Conservation (phyloP, 2,329 filamentous ascomycete species). For the Colletotrichum spaethianum region DNA sequence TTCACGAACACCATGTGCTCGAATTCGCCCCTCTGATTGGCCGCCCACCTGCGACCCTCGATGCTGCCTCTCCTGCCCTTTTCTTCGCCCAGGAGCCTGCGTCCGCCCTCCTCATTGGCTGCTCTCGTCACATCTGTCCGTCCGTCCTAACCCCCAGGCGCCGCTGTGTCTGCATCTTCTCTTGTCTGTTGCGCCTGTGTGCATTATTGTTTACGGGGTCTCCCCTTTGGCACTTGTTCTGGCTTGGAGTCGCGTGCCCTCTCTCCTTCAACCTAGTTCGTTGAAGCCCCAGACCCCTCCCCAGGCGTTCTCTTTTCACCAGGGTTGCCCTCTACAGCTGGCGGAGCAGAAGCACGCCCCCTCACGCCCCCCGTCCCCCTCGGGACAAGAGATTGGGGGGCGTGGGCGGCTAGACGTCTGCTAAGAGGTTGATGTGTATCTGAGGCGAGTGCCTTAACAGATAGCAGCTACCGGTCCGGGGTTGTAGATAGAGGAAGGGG, state of each 20-base stretch:
- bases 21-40: conserved; percentile 36
- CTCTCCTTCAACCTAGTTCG: conserved; percentile 23
- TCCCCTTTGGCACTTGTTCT: conserved; percentile 18
- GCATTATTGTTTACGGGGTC: conserved; percentile 13
- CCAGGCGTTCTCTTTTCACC: conserved; percentile 11
- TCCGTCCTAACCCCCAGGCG: conserved; percentile 5
- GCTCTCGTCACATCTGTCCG: neutral
- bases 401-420: conserved; percentile 28
- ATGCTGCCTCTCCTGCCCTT: conserved; percentile 41
- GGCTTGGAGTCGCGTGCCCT: conserved; percentile 40
- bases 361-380: neutral
- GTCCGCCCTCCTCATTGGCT: conserved; percentile 29
- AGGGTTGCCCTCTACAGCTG: conserved; percentile 16
- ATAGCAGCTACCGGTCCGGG: conserved; percentile 22
- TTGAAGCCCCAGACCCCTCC: conserved; percentile 7
- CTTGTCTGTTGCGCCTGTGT: neutral
- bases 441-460: conserved; percentile 31
- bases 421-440: conserved; percentile 26
- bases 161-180: neutral
- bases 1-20: conserved; percentile 42
- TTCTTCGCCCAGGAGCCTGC: conserved; percentile 38
- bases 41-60: neutral
- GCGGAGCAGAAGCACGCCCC: conserved; percentile 4
- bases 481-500: conserved; percentile 24
- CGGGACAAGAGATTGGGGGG: conserved; percentile 8